These are phyloP conservation scores for Paramecium tetraurelia DNA, from an alignment of 73 alveolate species.

Conservation along the genomic window DNA sequence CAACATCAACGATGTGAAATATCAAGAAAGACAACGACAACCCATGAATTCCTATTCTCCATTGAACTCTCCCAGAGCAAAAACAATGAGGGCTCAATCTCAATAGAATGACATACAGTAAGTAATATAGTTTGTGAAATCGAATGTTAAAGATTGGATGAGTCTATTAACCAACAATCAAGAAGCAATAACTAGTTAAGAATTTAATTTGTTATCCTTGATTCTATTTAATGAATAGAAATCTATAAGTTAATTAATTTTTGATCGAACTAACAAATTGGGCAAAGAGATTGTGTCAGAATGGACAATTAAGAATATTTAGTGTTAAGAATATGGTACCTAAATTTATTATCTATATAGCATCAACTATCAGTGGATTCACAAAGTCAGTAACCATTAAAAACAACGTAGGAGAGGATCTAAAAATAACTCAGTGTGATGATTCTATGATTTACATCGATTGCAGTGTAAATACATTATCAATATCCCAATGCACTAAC, in stretches of 20 bases:
- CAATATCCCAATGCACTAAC: slow-evolving; percentile 59
- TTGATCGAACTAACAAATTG: background rate
- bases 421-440: slow-evolving; percentile 62
- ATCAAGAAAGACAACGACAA: background rate
- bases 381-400: slow-evolving; percentile 47
- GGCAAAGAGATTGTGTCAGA: background rate
- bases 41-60: slow-evolving; percentile 28
- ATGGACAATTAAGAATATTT: background rate
- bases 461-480: slow-evolving; percentile 48
- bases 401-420: slow-evolving; percentile 16
- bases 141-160: background rate
- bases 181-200: background rate
- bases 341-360: background rate
- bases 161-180: background rate
- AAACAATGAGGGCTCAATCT: slow-evolving; percentile 43
- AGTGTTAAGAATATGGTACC: background rate
- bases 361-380: background rate
- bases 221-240: background rate
- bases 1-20: slow-evolving; percentile 16
- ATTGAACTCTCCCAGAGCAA: slow-evolving; percentile 54
- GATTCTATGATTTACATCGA: slow-evolving; percentile 64
- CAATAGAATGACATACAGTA: slow-evolving; percentile 20
- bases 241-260: slow-evolving; percentile 5
- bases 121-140: slow-evolving; percentile 24
- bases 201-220: background rate